A percentile compares a stretch with the other conserved stretches of the same genome.
Conservation (phyloP, 2,329 filamentous ascomycete species). For the Alternaria sp. region DNA sequence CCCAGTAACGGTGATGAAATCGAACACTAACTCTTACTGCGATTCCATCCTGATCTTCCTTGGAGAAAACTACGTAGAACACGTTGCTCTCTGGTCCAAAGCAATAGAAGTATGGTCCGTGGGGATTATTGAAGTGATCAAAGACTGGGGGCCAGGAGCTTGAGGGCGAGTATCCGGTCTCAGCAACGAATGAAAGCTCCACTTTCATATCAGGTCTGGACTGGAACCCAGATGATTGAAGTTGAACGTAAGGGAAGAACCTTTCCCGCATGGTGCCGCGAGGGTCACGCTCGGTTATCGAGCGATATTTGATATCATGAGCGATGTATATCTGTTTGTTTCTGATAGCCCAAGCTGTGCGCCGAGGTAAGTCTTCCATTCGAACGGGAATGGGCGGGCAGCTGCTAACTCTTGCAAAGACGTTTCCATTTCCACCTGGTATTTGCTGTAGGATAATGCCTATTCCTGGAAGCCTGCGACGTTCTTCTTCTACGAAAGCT, state of each 20-base stretch:
- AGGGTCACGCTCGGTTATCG: too few species aligned
- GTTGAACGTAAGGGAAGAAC: too few species aligned
- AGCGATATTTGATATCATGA: too few species aligned
- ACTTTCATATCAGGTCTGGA: too few species aligned
- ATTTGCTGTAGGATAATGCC: not conserved
- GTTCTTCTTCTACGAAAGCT: not conserved
- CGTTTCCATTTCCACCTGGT: too few species aligned
- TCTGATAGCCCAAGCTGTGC: fast-evolving
- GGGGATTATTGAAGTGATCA: too few species aligned
- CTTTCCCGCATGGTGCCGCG: too few species aligned
- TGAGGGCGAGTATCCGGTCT: too few species aligned
- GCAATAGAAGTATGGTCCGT: too few species aligned
- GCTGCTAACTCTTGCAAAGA: not conserved
- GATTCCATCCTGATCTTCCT: not conserved
- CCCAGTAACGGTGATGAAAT: too few species aligned
- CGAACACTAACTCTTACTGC: not conserved
- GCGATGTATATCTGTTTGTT: not conserved
- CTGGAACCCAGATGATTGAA: too few species aligned
- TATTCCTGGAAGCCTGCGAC: not conserved
- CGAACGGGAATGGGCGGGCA: not conserved
- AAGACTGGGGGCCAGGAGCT: too few species aligned
- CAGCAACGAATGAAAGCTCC: fast-evolving
- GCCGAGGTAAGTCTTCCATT: fast-evolving
- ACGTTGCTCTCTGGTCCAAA: not conserved
- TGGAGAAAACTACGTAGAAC: not conserved